These are phyloP conservation scores for Cyclospora cayetanensis DNA, from an alignment of 169 alveolate genomes.

Conservation along the genomic window DNA sequence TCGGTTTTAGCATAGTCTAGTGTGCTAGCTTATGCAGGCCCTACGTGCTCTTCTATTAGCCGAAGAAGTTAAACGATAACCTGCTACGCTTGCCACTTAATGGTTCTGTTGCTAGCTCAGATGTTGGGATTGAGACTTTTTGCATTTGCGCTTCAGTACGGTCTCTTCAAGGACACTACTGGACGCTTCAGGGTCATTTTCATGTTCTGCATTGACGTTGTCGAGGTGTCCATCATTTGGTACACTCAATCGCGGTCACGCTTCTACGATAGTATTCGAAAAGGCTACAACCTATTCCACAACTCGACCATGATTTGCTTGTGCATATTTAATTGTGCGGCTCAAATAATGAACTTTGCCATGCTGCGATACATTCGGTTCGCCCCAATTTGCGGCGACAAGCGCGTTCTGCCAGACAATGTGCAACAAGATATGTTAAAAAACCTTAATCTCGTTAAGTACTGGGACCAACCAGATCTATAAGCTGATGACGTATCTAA, in stretches of 20 bases:
- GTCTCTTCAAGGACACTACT: slow-evolving; percentile 50
- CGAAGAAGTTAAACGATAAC: too few relatives aligned
- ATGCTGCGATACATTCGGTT: slow-evolving; percentile 67
- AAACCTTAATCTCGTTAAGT: slow-evolving; percentile 58
- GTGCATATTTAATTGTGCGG: slow-evolving; percentile 66
- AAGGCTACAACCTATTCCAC: slow-evolving; percentile 66
- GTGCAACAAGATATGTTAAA: slow-evolving; percentile 60
- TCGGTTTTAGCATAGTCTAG: too few relatives aligned
- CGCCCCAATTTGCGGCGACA: slow-evolving; percentile 66
- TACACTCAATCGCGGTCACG: slow-evolving; percentile 58
- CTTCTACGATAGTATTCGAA: slow-evolving; percentile 57
- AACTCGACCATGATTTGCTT: slow-evolving; percentile 50
- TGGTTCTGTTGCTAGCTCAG: too few relatives aligned
- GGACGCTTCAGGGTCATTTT: slow-evolving; percentile 68
- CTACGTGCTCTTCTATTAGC: too few relatives aligned
- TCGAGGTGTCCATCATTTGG: slow-evolving; percentile 38
- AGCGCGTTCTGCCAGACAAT: slow-evolving; percentile 63
- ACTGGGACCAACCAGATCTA: slow-evolving; percentile 51
- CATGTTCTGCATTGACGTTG: slow-evolving; percentile 61
- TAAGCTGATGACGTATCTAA: too few relatives aligned
- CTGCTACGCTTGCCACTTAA: too few relatives aligned
- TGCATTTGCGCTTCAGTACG: slow-evolving; percentile 59
- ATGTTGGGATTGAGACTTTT: too few relatives aligned
- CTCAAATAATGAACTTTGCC: slow-evolving; percentile 55
- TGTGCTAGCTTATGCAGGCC: too few relatives aligned